Base-by-base conservation (phyloP, 1,284 basidiomycete genomes). In the Stereum hirsutum region DNA sequence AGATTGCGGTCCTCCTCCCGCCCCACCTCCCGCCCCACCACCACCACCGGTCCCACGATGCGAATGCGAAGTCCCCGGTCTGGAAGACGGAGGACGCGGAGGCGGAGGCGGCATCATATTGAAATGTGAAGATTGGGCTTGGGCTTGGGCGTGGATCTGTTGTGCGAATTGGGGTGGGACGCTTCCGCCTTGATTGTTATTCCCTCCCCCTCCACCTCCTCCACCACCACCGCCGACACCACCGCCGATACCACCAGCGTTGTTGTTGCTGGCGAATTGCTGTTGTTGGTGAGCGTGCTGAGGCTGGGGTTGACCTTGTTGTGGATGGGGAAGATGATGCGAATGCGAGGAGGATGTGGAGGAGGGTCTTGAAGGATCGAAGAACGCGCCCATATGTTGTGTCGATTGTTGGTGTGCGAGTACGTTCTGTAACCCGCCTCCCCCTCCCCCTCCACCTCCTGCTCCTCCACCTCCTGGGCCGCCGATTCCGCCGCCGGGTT, bases 51-150 rank as follows among this genome's bases (percentile, higher is more conserved):
- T 58, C 53, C n/a, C n/a, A n/a, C n/a, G n/a, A 46, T 66, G 65
- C 5, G 61, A 57, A 31, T 62, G 52, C 8, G 63, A 54, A 0
- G 65, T 64, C 19, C 62, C 59, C 5, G 65, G 62, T 25, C 64
- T 55, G 6, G 63, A 58, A 32, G 54, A 56, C 15, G 55, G 54
- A 2, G 54, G 55, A 19, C 55, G 51, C 11, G 54, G 54, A 5
- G 54, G 54, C 17, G 51, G 46, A 5, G 53, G 54, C 39, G 53
- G 54, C 54, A 57, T 57, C 48, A 53, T 51, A 24, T 47, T 39
- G 23, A 48, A 46, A 33, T 43, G 49, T 4, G 45, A 23, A 21
- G 25, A 28, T 19, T n/a, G n/a, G n/a, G n/a, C n/a, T n/a, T n/a
- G n/a, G n/a, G n/a, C n/a, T n/a, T n/a, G n/a, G n/a, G n/a, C n/a